phyloP scores from a whole-genome alignment of 257 asterid genomes.

The Forsythia suspensa region DNA sequence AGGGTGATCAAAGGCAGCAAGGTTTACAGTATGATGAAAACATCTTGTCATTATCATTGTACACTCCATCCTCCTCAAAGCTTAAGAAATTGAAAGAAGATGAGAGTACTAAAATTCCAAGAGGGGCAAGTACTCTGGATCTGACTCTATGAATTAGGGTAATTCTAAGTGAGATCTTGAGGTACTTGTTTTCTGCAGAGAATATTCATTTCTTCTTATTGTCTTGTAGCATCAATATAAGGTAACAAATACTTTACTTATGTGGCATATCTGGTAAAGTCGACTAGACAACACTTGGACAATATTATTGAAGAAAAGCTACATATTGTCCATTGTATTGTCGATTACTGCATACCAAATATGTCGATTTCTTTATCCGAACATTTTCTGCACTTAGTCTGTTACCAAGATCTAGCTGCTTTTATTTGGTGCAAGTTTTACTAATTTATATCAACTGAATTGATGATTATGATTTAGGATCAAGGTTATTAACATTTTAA shows the following conservation, averaged over 20 bases:
- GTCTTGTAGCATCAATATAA: slow-evolving; percentile 34
- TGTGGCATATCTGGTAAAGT: background rate
- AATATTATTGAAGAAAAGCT: background rate
- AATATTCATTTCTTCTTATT: slow-evolving; percentile 22
- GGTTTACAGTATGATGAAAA: slow-evolving; percentile 23
- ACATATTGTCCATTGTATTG: background rate
- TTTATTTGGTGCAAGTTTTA: background rate
- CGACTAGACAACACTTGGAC: background rate
- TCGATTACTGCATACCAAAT: background rate
- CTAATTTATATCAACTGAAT: background rate
- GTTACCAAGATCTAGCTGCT: background rate
- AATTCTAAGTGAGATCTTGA: slow-evolving; percentile 84
- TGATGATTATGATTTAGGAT: background rate
- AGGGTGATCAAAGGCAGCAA: slow-evolving; percentile 8
- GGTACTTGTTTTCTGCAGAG: slow-evolving; percentile 48
- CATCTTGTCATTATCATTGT: slow-evolving; percentile 44
- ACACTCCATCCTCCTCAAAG: slow-evolving; percentile 31
- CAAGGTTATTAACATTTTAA: too few species aligned
- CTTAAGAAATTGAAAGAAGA: slow-evolving; percentile 40
- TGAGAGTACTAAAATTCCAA: slow-evolving; percentile 29
- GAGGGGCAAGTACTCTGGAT: slow-evolving; percentile 85
- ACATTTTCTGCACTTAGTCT: too few species aligned
- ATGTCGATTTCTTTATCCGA: background rate
- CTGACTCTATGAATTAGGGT: slow-evolving; percentile 86
- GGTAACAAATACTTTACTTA: background rate